Conservation (phyloP, 164 flowering plant species). For the Kalanchoe fedtschenkoi region DNA sequence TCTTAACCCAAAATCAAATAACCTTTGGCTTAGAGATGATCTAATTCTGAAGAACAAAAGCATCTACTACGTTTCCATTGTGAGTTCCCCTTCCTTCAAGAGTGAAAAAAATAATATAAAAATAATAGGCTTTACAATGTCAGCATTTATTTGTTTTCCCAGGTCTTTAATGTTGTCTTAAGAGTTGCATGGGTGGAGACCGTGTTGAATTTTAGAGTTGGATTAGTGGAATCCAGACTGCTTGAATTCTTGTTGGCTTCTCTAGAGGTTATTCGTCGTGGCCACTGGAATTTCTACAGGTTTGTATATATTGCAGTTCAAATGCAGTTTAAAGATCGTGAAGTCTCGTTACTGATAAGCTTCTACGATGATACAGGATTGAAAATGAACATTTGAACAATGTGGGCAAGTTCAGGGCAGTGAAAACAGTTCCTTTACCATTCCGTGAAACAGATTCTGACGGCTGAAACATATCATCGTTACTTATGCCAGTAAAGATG, state of each 20-base stretch:
- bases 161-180: constrained; percentile 69
- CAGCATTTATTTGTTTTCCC: neutral
- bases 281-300: constrained; percentile 1
- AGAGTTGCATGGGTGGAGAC: constrained; percentile 90
- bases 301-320: neutral
- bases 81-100: constrained; percentile 22
- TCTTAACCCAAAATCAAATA: constrained; percentile 50
- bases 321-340: neutral
- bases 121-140: neutral
- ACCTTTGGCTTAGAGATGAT: constrained; percentile 79
- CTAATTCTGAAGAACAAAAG: constrained; percentile 62
- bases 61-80: constrained; percentile 70
- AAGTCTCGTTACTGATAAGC: neutral
- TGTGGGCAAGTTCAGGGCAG: constrained; percentile 79
- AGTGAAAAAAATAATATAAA: neutral
- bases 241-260: neutral
- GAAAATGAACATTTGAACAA: too few relatives aligned
- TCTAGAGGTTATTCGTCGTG: neutral
- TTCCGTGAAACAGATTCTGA: constrained; percentile 34
- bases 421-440: constrained; percentile 72
- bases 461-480: neutral
- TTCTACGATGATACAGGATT: constrained; percentile 37
- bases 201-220: constrained; percentile 16
- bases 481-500: neutral
- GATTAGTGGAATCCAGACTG: neutral